Conservation (phyloP, 371 early-diverging fungal species). For the Rhizopus sp. region DNA sequence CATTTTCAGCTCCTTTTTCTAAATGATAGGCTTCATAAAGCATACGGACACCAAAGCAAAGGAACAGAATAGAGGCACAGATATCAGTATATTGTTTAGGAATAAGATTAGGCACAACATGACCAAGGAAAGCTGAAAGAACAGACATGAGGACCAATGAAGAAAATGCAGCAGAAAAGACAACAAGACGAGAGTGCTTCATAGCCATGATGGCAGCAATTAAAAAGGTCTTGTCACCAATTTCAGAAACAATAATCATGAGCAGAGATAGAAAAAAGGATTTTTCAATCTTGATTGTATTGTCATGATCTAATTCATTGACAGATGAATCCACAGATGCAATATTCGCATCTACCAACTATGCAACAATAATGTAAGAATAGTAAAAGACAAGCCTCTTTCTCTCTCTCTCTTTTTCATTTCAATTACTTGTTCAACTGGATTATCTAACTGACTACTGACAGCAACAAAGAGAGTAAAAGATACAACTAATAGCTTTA, state of each 20-base stretch:
- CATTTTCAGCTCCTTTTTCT: conserved; percentile 81
- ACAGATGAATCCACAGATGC: neutral
- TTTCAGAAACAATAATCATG: conserved; percentile 92
- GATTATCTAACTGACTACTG: conserved; percentile 24
- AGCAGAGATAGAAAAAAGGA: conserved; percentile 63
- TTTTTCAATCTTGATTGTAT: conserved; percentile 18
- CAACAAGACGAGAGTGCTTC: conserved; percentile 83
- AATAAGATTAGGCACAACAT: conserved; percentile 83
- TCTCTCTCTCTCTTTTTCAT: too few relatives aligned
- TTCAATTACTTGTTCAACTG: conserved; percentile 29
- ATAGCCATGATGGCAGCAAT: conserved; percentile 97
- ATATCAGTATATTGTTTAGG: conserved; percentile 85
- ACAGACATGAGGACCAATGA: conserved; percentile 93
- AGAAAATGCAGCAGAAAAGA: conserved; percentile 86
- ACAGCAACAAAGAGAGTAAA: conserved; percentile 9
- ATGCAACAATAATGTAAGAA: conserved; percentile 7
- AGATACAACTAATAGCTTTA: conserved; percentile 35
- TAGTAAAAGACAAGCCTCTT: neutral
- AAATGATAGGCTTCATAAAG: conserved; percentile 83
- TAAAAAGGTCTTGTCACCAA: conserved; percentile 97
- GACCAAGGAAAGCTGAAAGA: conserved; percentile 90
- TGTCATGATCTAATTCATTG: neutral
- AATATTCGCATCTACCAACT: conserved; percentile 9
- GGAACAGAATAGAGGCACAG: conserved; percentile 80
- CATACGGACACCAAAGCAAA: conserved; percentile 92